Evolutionary conservation across 257 asterid species (phyloP), one percentile per base, ranked within the genome.

Genomic region (Thymus quinquecostatus): DNA sequence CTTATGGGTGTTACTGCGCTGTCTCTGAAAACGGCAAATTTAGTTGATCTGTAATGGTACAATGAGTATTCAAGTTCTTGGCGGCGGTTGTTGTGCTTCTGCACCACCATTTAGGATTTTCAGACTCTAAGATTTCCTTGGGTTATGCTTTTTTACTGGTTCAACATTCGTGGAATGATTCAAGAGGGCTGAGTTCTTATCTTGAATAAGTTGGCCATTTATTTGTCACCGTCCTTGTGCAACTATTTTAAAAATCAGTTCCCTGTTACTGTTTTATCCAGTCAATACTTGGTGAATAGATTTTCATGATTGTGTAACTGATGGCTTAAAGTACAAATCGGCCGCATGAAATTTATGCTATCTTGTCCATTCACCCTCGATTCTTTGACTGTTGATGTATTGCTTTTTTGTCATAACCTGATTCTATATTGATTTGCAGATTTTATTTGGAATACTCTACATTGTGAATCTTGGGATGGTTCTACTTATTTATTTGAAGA

Each of bases 401-500:
- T 28, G 27, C 45, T 53, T 70, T 61, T 69, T 44, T 53, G 0
- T 70, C 64, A 32, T 68, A 64, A 72, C 56, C 55, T 36, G 43
- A 63, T 54, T 38, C 66, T 64, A 73, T 68, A 72, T 76, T 69
- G 40, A 53, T 65, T 38, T 88, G 88, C 96, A 94, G 97, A 79
- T 91, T 72, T 74, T 91, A 68, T 94, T 94, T 76, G 96, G 97
- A 65, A 1, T 87, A 73, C 95, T 94, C 75, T 94, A 94, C 76
- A 48, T 87, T 30, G 69, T 89, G 81, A 92, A 91, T 83, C 96
- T 89, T 61, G 98, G 89, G 74, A 77, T 91, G 81, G 88, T 91
- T 67, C 69, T 94, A 44, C 68, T 82, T 75, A 88, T 94, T 74
- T 94, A 91, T 73, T 65, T 85, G 87, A 94, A 94, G 96, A 84